Evolutionary conservation across 1,139 yeast species (phyloP).

Genomic region (Kodamaea sp.): DNA sequence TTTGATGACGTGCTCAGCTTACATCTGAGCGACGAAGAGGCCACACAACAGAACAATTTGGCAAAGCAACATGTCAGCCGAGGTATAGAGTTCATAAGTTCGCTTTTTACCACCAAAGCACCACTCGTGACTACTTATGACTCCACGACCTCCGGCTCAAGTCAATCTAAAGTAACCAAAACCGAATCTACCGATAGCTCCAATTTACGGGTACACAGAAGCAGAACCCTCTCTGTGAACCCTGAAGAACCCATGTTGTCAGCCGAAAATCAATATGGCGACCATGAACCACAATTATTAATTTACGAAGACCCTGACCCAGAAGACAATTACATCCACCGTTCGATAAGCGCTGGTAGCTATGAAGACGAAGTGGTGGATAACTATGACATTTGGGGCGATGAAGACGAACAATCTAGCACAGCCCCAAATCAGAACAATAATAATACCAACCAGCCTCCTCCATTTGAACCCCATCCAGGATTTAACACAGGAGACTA

Average conservation of each 20-base stretch:
- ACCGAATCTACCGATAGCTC: constrained; percentile 2
- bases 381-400: constrained; percentile 29
- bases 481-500: constrained; percentile 35
- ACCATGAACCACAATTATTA: constrained; percentile 3
- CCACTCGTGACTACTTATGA: constrained; percentile 2
- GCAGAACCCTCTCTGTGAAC: constrained; percentile 5
- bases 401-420: constrained; percentile 16
- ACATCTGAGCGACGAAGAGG: constrained; percentile 7
- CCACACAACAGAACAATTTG: not conserved
- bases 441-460: constrained; percentile 18
- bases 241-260: not conserved
- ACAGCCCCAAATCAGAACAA: not conserved
- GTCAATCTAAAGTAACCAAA: constrained; percentile 1
- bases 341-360: constrained; percentile 13
- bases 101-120: not conserved
- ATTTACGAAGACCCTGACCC: constrained; percentile 5
- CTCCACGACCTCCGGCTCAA: constrained; percentile 2
- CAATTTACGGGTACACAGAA: constrained; percentile 4
- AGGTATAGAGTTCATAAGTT: constrained; percentile 1
- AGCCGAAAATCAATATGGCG: constrained; percentile 9
- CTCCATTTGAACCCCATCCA: constrained; percentile 37
- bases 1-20: constrained; percentile 32
- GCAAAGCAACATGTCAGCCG: not conserved
- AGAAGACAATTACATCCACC: not conserved
- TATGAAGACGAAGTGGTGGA: constrained; percentile 32